Base-by-base conservation (phyloP, 2,329 filamentous ascomycete genomes). In the Sclerotinia nivalis region DNA sequence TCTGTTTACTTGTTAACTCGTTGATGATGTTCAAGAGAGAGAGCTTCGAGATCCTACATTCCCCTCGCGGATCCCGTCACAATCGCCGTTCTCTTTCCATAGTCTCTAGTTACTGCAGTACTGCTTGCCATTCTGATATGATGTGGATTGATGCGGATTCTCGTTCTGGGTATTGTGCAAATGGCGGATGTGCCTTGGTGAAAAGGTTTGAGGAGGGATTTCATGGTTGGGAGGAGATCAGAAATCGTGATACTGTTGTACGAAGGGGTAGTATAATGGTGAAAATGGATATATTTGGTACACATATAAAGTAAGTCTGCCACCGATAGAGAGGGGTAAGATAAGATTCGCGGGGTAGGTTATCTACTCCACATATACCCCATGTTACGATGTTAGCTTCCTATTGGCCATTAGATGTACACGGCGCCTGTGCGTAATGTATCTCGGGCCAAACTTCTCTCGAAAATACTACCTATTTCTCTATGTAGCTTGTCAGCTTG, bases 21-120 rank as follows among this genome's bases (percentile, higher is more conserved):
- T 25, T 47, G 20, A 65, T 15, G 56, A 69, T 72, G 45, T 59
- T 49, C 45, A 22, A 25, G 18, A 28, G 13, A 15, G 43, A n/a
- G 20, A 13, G n/a, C 18, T 43, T 50, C 2, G 22, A 34, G 18
- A 10, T 71, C 80, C 69, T 75, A 81, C 80, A 81, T 82, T 73
- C 80, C 80, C 45, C 80, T 76, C 34, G 76, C 76, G 37, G 80
- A 81, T 20, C 80, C 80, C 12, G 80, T 82, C 2, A 82, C 77
- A 66, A 82, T 82, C 1, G 75, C 80, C 31, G 78, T 79, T 70
- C 79, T 73, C 54, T 77, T 77, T 5, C 75, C 74, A 62, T 77
- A 74, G 40, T 76, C 74, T 61, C 69, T 76, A 10, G 74, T 76
- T 2, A 76, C 74, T 28, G 76, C 75, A 10, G 74, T 77, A 50